These are phyloP conservation scores for Xylaria sp. DNA, from an alignment of 2,329 filamentous ascomycete genomes.

Conservation along the genomic window DNA sequence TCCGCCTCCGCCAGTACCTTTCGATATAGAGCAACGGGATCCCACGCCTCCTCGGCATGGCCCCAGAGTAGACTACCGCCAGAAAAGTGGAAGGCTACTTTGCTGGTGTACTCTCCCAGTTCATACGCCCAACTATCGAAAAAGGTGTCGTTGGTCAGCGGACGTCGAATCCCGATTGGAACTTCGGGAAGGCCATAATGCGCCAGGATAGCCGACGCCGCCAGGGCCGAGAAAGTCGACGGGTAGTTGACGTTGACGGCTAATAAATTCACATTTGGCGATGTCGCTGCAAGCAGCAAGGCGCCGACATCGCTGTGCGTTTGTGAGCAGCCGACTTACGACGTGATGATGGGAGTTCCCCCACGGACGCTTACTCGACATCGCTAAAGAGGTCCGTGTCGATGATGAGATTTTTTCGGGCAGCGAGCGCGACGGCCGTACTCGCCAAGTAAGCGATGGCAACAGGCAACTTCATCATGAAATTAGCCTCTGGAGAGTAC, in stretches of 20 bases:
- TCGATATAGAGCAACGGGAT: slow-evolving; percentile 58
- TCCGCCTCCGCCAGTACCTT: slow-evolving; percentile 53
- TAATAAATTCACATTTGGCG: slow-evolving; percentile 51
- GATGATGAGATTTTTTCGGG: slow-evolving; percentile 54
- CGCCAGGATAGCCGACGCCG: slow-evolving; percentile 46
- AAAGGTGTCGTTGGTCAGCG: slow-evolving; percentile 55
- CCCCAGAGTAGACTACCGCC: slow-evolving; percentile 50
- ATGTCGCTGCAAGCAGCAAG: slow-evolving; percentile 54
- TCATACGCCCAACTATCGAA: slow-evolving; percentile 54
- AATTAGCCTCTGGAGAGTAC: neutral
- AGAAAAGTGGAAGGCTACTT: slow-evolving; percentile 55
- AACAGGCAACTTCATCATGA: slow-evolving; percentile 12
- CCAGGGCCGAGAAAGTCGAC: slow-evolving; percentile 53
- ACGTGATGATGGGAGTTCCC: neutral
- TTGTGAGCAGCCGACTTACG: neutral
- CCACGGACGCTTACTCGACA: slow-evolving; percentile 52
- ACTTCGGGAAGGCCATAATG: slow-evolving; percentile 35
- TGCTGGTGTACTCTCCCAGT: slow-evolving; percentile 57
- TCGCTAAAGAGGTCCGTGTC: slow-evolving; percentile 60
- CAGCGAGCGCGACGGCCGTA: slow-evolving; percentile 6
- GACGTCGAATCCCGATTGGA: slow-evolving; percentile 53
- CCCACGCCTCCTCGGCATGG: slow-evolving; percentile 50
- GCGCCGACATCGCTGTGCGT: slow-evolving; percentile 53
- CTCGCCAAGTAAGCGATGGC: neutral
- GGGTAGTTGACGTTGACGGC: slow-evolving; percentile 56